These are phyloP conservation scores for Wickerhamiella domercqiae DNA, from an alignment of 805 yeast species.

Conservation along the genomic window DNA sequence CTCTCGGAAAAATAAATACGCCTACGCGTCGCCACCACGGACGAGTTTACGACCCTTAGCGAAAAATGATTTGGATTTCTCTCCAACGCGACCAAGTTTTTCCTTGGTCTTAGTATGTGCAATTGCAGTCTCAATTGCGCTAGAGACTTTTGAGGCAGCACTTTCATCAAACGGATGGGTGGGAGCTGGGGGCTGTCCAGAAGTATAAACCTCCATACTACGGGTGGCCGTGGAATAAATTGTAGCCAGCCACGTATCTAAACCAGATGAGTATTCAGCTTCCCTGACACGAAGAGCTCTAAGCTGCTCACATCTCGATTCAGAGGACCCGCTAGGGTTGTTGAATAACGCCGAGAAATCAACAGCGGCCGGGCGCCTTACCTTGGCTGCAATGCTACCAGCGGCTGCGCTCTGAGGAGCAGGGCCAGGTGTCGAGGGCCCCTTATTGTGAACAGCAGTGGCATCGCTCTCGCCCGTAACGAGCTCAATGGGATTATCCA, in stretches of 20 bases:
- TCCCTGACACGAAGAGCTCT: constrained; percentile 20
- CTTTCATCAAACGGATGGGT: constrained; percentile 12
- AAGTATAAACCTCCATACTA: constrained; percentile 13
- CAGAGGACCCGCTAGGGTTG: constrained; percentile 14
- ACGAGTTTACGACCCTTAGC: constrained; percentile 16
- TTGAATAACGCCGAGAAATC: constrained; percentile 22
- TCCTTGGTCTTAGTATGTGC: constrained; percentile 18
- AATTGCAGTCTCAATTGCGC: constrained; percentile 10
- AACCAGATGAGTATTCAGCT: constrained; percentile 22
- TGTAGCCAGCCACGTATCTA: constrained; percentile 21
- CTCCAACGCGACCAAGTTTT: constrained; percentile 21
- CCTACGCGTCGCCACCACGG: not conserved
- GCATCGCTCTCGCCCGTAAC: not conserved
- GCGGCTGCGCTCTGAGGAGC: not conserved
- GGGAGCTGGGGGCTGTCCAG: constrained; percentile 21
- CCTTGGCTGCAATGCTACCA: constrained; percentile 9
- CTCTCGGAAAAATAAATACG: too few species aligned
- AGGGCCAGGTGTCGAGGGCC: not conserved
- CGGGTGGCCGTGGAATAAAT: constrained; percentile 8
- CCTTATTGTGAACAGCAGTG: not conserved
- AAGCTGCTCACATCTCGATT: constrained; percentile 19
- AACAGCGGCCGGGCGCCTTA: constrained; percentile 22
- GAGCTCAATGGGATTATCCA: not conserved
- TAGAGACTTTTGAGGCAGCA: constrained; percentile 18
- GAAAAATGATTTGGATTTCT: constrained; percentile 22